These are phyloP conservation scores for Leccinum barrowsii DNA, from an alignment of 768 basidiomycete genomes.

Conservation along the genomic window DNA sequence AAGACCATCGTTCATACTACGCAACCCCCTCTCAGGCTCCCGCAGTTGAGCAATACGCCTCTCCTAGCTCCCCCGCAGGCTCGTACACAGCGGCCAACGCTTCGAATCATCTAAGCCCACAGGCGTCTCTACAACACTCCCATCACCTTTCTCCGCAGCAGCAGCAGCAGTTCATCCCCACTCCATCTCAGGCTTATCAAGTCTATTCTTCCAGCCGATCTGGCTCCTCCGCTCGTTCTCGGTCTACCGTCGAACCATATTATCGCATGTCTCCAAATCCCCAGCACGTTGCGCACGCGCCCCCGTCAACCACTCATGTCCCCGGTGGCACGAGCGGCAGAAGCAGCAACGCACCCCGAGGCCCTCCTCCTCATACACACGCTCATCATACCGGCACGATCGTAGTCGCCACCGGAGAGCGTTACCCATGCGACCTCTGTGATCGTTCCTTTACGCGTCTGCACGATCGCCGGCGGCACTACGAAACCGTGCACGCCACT, in stretches of 20 bases:
- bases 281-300: constrained; percentile 27
- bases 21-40: constrained; percentile 15
- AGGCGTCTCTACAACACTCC: constrained; percentile 15
- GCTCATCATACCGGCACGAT: constrained; percentile 13
- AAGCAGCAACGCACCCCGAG: constrained; percentile 9
- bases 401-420: constrained; percentile 41
- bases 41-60: constrained; percentile 21
- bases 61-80: constrained; percentile 16
- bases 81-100: constrained; percentile 20
- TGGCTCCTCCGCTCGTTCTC: constrained; percentile 25
- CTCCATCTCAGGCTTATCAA: constrained; percentile 43
- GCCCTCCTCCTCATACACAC: constrained; percentile 2
- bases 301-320: constrained; percentile 12
- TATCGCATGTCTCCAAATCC: constrained; percentile 39
- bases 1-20: constrained; percentile 27
- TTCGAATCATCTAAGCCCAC: constrained; percentile 14
- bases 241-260: constrained; percentile 35
- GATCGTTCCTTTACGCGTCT: constrained; percentile 77
- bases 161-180: constrained; percentile 43
- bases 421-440: constrained; percentile 70
- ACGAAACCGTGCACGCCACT: constrained; percentile 69
- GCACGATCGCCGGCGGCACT: constrained; percentile 80
- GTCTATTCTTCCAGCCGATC: constrained; percentile 31
- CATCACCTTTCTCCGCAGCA: constrained; percentile 18
- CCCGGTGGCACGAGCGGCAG: constrained; percentile 12